Evolutionary conservation across 345 rosid genomes (phyloP), one percentile per base, ranked within the genome.

Genomic region (Luvunga scandens): DNA sequence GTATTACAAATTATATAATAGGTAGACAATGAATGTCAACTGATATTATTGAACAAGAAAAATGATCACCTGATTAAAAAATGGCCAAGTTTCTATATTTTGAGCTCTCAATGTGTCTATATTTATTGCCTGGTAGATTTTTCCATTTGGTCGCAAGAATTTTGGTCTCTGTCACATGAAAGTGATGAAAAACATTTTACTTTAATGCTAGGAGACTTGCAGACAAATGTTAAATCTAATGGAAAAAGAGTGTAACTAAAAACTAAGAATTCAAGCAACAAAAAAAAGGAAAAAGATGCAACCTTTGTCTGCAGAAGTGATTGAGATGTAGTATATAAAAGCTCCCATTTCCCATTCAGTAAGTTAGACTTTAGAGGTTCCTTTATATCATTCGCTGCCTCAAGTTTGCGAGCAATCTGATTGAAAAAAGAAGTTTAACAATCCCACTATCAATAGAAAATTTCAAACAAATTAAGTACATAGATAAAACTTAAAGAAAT

Each of bases 51-150:
- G 6, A 55, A 16, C n/a, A 16, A 55, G 77, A 31, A 53, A 50
- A 53, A 56, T 19, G 67, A 65, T 67, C 21, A 87, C 90, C 83
- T 87, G 86, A 64, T 87, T 85, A 62, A 83, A 87, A 82, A 85
- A 85, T 27, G 90, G 90, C 84, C 84, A 83, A 39, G 90, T 83
- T 81, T 87, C 88, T 77, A 83, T 53, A 77, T 87, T 87, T 74
- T 87, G 90, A 64, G 88, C 88, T 42, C 88, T 80, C 10, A 83
- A 73, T 19, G 88, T 82, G 63, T 85, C 88, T 33, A 65, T 14
- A 78, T 87, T 87, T 57, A 87, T 85, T 27, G 90, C 87, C 80
- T 87, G 90, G 81, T 80, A 87, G 75, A 85, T 87, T 66, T 85
- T 85, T 34, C 90, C 89, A 73, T 82, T 85, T 9, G 90, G 87